Evolutionary conservation across 148 eudicot genomes (phyloP), one percentile per base, ranked within the genome.

Genomic region (Talinum fruticosum): DNA sequence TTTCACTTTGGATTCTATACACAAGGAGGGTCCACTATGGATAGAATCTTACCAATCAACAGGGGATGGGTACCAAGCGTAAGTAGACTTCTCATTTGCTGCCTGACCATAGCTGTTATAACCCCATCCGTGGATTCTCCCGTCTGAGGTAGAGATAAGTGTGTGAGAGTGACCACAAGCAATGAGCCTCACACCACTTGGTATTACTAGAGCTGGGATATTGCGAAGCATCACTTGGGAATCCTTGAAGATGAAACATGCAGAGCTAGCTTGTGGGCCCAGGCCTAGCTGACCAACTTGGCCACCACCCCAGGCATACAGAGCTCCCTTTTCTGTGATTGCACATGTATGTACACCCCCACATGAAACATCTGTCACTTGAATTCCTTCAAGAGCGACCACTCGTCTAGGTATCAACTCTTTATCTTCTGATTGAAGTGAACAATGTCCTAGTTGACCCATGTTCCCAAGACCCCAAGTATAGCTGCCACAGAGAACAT

Each of bases 21-120:
- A 41, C 12, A 41, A 41, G 13, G 13, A 41, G 47, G 45, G 8
- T 4, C 12, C 47, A 41, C 47, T 41, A 23, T 79, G 34, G 6
- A 8, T 19, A 70, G 35, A 47, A 32, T 78, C 89, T 71, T 89
- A 96, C 99, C 99, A 96, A 84, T 96, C 99, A 85, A 96, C 90
- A 19, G 99, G 99, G 1, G 99, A 93, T 24, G 99, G 99, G 83
- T 91, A 92, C 99, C 99, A 96, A 75, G 99, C 99, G 84, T 90
- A 91, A 1, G 99, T 91, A 67, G 91, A 90, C 79, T 87, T 87
- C 81, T 86, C 91, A 79, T 93, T 91, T 75, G 99, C 95, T 23
- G 99, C 99, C 75, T 93, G 99, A 59, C 98, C 99, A 79, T 96
- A 96, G 83, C 90, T 84, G 78, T 96, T 96, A 80, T 96, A 93